Evolutionary conservation across 169 alveolate genomes (phyloP).

Genomic region (Plasmodium sp.): DNA sequence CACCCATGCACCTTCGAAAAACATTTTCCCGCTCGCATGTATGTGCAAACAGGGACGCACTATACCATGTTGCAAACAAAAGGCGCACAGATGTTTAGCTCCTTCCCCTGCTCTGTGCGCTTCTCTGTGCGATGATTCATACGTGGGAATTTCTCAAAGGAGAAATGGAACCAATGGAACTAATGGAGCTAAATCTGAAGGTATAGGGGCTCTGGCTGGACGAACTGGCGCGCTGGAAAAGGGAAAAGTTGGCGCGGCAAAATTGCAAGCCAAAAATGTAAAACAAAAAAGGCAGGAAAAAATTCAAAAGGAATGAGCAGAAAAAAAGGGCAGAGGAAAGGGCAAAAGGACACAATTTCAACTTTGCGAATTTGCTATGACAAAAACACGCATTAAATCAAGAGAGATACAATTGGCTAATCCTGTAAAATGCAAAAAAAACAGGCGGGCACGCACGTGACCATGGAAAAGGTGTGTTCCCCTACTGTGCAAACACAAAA

Average conservation of each 20-base stretch:
- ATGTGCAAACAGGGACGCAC: neutral
- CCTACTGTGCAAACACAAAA: neutral
- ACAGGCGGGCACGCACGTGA: neutral
- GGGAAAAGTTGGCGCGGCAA: neutral
- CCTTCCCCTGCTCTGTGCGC: neutral
- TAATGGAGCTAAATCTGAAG: neutral
- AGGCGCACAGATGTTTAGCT: neutral
- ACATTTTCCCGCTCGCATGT: neutral
- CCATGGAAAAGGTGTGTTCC: neutral
- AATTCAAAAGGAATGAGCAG: neutral
- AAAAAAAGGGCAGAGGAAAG: neutral
- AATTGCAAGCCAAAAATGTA: neutral
- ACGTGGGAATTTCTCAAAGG: neutral
- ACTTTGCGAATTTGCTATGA: neutral
- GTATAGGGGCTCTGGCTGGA: neutral
- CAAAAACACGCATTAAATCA: constrained; percentile 5
- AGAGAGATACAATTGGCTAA: neutral
- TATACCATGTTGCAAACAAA: neutral
- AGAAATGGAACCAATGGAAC: neutral
- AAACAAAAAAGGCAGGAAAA: neutral
- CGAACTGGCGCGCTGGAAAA: neutral
- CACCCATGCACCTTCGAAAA: neutral
- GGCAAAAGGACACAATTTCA: neutral
- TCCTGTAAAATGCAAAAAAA: neutral
- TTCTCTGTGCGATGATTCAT: neutral